Percentiles rank a stretch among this genome's conserved stretches.
phyloP scores from a whole-genome alignment of 495 filamentous ascomycete genomes.

The Antarctomyces pellizariae region DNA sequence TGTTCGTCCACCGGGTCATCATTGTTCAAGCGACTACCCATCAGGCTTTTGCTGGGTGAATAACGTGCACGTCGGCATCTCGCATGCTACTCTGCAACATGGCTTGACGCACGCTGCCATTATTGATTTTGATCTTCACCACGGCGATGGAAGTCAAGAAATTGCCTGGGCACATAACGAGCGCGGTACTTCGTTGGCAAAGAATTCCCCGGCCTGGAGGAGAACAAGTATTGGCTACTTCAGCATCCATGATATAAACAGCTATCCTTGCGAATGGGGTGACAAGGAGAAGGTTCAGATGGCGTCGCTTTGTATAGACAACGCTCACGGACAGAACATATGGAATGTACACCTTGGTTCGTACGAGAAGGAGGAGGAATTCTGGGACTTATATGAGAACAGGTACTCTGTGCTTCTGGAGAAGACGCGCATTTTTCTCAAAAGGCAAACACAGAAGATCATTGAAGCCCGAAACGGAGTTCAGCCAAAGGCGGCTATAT shows the following conservation, averaged over 20 bases:
- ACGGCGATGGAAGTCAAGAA: conserved; percentile 85
- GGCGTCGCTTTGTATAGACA: conserved; percentile 78
- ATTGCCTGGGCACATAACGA: conserved; percentile 77
- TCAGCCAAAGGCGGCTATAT: conserved; percentile 60
- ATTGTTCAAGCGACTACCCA: conserved; percentile 68
- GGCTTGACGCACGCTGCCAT: conserved; percentile 87
- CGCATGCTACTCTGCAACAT: conserved; percentile 59
- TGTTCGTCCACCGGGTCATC: conserved; percentile 75
- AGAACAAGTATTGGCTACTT: conserved; percentile 83
- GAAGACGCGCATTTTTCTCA: conserved; percentile 57
- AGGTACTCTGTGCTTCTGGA: conserved; percentile 53
- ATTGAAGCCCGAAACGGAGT: conserved; percentile 25
- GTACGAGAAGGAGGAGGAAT: conserved; percentile 61
- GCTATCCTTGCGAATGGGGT: conserved; percentile 78
- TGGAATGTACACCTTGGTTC: conserved; percentile 91
- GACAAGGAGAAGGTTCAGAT: conserved; percentile 77
- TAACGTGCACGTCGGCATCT: conserved; percentile 91
- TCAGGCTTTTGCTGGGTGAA: conserved; percentile 98
- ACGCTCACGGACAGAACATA: conserved; percentile 72
- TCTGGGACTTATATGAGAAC: conserved; percentile 66
- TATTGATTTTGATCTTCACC: conserved; percentile 90
- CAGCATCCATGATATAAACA: conserved; percentile 93
- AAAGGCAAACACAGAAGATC: conserved; percentile 34
- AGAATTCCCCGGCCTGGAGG: conserved; percentile 45
- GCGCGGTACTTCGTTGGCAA: conserved; percentile 27